Conservation (phyloP, 2,329 filamentous ascomycete genomes). For the Diplodia intermedia region DNA sequence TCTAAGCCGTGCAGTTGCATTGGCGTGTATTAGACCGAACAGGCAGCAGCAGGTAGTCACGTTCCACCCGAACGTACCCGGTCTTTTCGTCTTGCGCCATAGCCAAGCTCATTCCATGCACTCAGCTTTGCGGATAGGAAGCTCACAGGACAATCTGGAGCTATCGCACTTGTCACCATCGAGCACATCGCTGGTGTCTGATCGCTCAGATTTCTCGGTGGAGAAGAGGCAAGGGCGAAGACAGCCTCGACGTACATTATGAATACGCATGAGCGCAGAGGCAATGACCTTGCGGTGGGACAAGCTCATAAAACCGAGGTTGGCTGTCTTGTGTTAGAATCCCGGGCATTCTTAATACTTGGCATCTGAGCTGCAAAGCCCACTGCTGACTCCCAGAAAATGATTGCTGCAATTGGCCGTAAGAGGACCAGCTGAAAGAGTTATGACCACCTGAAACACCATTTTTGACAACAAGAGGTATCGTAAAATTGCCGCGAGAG, state of each 20-base stretch:
- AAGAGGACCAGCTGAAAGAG: not conserved
- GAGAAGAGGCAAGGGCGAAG: not conserved
- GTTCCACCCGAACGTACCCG: not conserved
- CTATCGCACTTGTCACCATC: not conserved
- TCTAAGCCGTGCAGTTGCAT: not conserved
- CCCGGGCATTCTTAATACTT: not conserved
- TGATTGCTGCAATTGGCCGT: not conserved
- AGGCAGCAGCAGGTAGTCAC: not conserved
- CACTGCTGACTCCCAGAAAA: not conserved
- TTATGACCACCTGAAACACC: slow-evolving; percentile 16
- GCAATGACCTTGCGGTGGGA: not conserved
- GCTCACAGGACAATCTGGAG: not conserved
- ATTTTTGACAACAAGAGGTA: slow-evolving; percentile 8
- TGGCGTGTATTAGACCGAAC: not conserved
- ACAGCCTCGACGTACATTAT: not conserved
- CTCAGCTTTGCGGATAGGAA: slow-evolving; percentile 1
- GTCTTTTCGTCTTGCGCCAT: not conserved
- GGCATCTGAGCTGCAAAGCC: not conserved
- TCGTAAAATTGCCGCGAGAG: slow-evolving; percentile 5
- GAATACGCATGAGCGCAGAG: not conserved
- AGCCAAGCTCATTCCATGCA: slow-evolving; percentile 12
- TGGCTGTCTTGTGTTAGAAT: not conserved
- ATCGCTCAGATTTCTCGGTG: not conserved
- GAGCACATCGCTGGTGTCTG: not conserved
- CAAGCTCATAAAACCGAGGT: not conserved